A percentile compares a stretch with the other conserved stretches of the same genome.
phyloP scores from a whole-genome alignment of 768 basidiomycete species.

The Boletus subcaerulescens region DNA sequence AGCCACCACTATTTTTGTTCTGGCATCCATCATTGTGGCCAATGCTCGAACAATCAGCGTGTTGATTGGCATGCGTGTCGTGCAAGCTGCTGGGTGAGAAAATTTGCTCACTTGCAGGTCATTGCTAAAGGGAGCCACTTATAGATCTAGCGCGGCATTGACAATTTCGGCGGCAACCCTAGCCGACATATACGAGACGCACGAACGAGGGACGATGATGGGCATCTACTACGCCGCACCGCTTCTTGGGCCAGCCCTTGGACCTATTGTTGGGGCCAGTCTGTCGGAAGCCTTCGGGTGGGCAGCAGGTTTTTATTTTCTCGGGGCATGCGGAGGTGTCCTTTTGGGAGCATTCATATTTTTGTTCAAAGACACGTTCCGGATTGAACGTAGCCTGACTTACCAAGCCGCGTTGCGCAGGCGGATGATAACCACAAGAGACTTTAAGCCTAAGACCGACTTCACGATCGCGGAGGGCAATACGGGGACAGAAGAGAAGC shows the following conservation, averaged over 20 bases:
- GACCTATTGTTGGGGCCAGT: constrained; percentile 68
- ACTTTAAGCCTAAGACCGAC: constrained; percentile 22
- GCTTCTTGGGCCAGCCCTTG: constrained; percentile 69
- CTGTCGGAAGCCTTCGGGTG: constrained; percentile 68
- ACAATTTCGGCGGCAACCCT: constrained; percentile 74
- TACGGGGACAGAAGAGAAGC: constrained; percentile 9
- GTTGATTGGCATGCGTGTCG: constrained; percentile 63
- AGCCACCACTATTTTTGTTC: constrained; percentile 49
- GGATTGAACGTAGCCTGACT: constrained; percentile 73
- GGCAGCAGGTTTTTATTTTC: constrained; percentile 84
- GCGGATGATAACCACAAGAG: constrained; percentile 30
- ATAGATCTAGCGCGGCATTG: constrained; percentile 63
- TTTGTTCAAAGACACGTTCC: constrained; percentile 80
- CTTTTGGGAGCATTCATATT: constrained; percentile 56
- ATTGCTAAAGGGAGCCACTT: constrained; percentile 2
- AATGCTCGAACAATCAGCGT: constrained; percentile 49
- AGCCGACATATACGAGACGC: constrained; percentile 74
- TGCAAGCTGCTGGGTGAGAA: constrained; percentile 65
- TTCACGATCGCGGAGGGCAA: constrained; percentile 14
- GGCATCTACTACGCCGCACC: constrained; percentile 81
- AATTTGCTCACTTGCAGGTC: background rate
- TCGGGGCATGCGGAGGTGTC: constrained; percentile 57
- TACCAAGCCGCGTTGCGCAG: constrained; percentile 67
- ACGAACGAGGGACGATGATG: constrained; percentile 75
- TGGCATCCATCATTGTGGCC: constrained; percentile 57